Percentiles rank a stretch among this genome's conserved stretches.
Evolutionary conservation across 306 rosid species (phyloP).

Genomic region (Vachellia collinsii): DNA sequence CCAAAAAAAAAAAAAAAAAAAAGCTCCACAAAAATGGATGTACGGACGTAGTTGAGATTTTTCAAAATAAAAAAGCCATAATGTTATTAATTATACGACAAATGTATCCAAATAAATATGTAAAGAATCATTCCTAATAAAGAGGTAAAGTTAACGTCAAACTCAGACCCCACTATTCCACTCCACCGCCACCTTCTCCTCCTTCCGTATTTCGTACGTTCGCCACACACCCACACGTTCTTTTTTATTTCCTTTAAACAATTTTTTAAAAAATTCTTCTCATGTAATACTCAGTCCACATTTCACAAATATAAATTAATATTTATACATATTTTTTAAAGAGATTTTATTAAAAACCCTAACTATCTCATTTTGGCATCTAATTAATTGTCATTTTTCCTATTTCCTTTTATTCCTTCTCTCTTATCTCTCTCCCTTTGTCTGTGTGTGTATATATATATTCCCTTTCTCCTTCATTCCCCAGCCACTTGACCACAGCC

Average conservation of each 20-base stretch:
- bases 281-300: too few species aligned
- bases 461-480: neutral
- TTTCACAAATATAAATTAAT: too few species aligned
- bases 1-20: too few species aligned
- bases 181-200: slow-evolving; percentile 4
- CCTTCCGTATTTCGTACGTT: slow-evolving; percentile 37
- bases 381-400: too few species aligned
- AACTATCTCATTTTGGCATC: too few species aligned
- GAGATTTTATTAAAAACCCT: too few species aligned
- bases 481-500: neutral
- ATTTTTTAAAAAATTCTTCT: too few species aligned
- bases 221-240: neutral
- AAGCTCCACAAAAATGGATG: too few species aligned
- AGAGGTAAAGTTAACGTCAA: neutral
- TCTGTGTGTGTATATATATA: slow-evolving; percentile 1
- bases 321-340: too few species aligned
- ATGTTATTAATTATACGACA: neutral
- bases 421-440: neutral
- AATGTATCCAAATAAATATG: neutral
- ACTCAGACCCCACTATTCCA: slow-evolving; percentile 24
- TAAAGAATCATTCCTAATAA: neutral
- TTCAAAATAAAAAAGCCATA: neutral
- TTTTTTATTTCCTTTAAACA: neutral
- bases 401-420: neutral
- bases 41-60: too few species aligned